A percentile compares a stretch with the other conserved stretches of the same genome.
Conservation (phyloP, 176 grass and related monocot genomes). For the Panicum miliaceum region DNA sequence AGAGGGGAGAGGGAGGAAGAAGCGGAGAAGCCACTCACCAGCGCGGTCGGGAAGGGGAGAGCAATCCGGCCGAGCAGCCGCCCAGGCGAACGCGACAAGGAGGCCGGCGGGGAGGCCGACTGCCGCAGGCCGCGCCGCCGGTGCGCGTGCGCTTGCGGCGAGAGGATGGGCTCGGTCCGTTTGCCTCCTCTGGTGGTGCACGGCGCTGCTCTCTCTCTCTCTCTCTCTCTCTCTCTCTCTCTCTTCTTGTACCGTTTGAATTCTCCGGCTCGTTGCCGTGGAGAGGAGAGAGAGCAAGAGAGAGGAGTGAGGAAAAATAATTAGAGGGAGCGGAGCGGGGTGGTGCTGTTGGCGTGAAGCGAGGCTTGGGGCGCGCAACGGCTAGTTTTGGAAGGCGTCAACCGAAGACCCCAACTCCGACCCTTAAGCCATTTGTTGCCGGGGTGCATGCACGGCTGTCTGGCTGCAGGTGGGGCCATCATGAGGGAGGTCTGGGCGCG, state of each 20-base stretch:
- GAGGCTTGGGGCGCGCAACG: not conserved
- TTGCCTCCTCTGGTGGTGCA: conserved; percentile 1
- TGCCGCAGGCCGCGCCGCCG: conserved; percentile 1
- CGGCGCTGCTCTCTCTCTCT: not conserved
- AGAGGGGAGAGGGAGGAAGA: not conserved
- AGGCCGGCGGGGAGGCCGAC: not conserved
- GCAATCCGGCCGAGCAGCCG: not conserved
- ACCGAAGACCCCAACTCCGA: not conserved
- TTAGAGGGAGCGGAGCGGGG: conserved; percentile 8
- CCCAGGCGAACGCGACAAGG: not conserved
- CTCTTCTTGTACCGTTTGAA: conserved; percentile 37
- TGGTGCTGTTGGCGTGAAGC: conserved; percentile 1
- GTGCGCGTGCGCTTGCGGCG: not conserved
- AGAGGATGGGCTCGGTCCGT: not conserved
- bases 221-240: not conserved
- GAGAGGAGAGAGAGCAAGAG: not conserved
- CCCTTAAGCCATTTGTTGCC: not conserved
- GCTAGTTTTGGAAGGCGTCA: conserved; percentile 39
- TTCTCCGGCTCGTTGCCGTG: not conserved
- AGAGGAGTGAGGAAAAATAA: not conserved
- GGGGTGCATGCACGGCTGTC: not conserved
- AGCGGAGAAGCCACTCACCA: conserved; percentile 27
- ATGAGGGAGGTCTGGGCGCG: not conserved
- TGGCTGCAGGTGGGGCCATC: not conserved
- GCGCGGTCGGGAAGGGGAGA: not conserved